Base-by-base conservation (phyloP, 768 basidiomycete genomes). In the Agaricus sinodeliciosus region DNA sequence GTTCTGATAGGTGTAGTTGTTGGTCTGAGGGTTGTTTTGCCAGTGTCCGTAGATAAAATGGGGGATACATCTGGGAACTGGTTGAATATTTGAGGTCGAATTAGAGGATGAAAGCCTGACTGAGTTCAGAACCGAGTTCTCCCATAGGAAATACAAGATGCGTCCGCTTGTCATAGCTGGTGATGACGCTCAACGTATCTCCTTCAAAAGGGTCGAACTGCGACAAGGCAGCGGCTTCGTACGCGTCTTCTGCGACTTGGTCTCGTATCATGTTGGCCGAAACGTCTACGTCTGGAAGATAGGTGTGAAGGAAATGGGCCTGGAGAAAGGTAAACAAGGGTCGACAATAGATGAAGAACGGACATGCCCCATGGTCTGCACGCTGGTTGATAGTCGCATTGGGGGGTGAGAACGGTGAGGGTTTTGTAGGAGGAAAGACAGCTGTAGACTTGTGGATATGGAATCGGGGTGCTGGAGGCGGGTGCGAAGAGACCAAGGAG, bases 241-340 rank as follows among this genome's bases (percentile, higher is more conserved):
- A 66, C 11, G 72, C 67, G 43, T 84, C 81, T 47, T 70, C 68
- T 11, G 70, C 65, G 16, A 88, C 65, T 52, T 82, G 73, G 25
- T 79, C 76, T 47, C 78, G 66, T 42, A 91, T 72, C 19, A 91
- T 67, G 37, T 87, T 82, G n/a, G 77, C 68, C 6, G 85, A 70
- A n/a, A 92, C 71, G 55, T 90, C 86, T 13, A 85, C 72, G 55
- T 90, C 87, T 1, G 89, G 87, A 49, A 85, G 75, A 64, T 78
- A 76, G 3, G 80, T 82, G 42, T 85, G 80, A 43, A 90, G 71
- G 59, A 87, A 89, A 51, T 83, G 81, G 12, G 85, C 77, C 89
- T 92, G 55, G 31, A 19, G 15, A 54, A 43, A 39, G 34, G 43
- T 46, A 41, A 48, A 43, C 45, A 3, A 12, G n/a, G 27, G 13